phyloP scores from a whole-genome alignment of 805 yeast genomes.

The Candida endomychidarum region DNA sequence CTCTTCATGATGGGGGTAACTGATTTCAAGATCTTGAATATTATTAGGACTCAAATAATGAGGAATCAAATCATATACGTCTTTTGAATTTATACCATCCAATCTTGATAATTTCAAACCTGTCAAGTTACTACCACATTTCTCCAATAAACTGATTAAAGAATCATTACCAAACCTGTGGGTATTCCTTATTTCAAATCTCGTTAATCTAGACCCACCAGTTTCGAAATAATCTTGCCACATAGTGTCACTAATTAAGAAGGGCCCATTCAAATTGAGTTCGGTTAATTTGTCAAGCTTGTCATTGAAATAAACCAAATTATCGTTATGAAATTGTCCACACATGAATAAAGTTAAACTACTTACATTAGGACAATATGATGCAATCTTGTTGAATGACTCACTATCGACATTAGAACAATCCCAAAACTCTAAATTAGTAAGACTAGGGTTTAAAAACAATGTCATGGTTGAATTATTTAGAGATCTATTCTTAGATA shows the following conservation, averaged over 20 bases:
- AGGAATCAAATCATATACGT: constrained; percentile 63
- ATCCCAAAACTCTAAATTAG: constrained; percentile 78
- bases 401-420: constrained; percentile 76
- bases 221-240: constrained; percentile 77
- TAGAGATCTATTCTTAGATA: constrained; percentile 80
- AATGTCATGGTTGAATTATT: constrained; percentile 69
- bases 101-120: constrained; percentile 62
- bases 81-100: constrained; percentile 64
- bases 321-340: constrained; percentile 84
- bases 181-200: constrained; percentile 72
- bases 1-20: constrained; percentile 66
- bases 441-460: constrained; percentile 63
- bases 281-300: constrained; percentile 56
- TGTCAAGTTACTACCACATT: constrained; percentile 54
- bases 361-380: constrained; percentile 74
- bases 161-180: constrained; percentile 77
- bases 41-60: constrained; percentile 49
- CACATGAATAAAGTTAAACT: constrained; percentile 80
- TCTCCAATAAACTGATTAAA: constrained; percentile 58
- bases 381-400: constrained; percentile 66
- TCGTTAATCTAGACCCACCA: constrained; percentile 52
- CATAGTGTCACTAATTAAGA: constrained; percentile 67
- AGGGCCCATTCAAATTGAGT: constrained; percentile 83
- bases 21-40: constrained; percentile 59
- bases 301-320: constrained; percentile 58